Base-by-base conservation (phyloP, 495 filamentous ascomycete genomes). In the Durotheca rogersii region DNA sequence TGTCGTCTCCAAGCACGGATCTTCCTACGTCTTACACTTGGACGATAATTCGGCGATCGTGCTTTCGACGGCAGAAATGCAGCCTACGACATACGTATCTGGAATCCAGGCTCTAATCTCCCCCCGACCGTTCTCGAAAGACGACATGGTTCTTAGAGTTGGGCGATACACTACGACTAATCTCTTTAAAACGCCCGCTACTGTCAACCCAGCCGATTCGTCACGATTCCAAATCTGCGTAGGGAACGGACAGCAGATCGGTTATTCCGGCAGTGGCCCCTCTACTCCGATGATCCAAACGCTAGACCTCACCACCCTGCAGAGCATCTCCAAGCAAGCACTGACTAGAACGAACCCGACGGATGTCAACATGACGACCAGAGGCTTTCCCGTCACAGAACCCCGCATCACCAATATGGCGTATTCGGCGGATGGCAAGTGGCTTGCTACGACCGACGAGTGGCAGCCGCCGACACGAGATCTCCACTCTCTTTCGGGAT, bases 1-100 rank as follows among this genome's bases (percentile, higher is more conserved):
- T 33, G 82, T 87, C 11, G 80, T 97, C 25, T 96, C 91, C 6
- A 82, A 86, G 4, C 71, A 64, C 19, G 91, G 91, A 7, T 78
- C 85, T 36, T 85, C 86, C 0, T 97, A 96, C 61, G 86, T 82
- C 16, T 63, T 96, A 29, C 84, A 86, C 46, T 71, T 97, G 27
- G 87, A 89, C 21, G 92, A 99, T 61, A 99, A 97, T 62, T 93
- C 89, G 1, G 70, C 84, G 18, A 88, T 95, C 72, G 74, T 95
- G 11, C 67, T 99, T 20, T 95, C 91, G 6, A 94, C 92, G 4
- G 82, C 89, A 18, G 92, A 96, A 67, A 74, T 96, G 69, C 73
- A 70, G 35, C 87, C 93, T 2, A 87, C 84, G 12, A 80, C 85
- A 41, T 89, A 86, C 54, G 79, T 96, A 48, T 82, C 85, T 14